Evolutionary conservation across 1,284 basidiomycete genomes (phyloP).

Genomic region (Thecaphora thlaspeos): DNA sequence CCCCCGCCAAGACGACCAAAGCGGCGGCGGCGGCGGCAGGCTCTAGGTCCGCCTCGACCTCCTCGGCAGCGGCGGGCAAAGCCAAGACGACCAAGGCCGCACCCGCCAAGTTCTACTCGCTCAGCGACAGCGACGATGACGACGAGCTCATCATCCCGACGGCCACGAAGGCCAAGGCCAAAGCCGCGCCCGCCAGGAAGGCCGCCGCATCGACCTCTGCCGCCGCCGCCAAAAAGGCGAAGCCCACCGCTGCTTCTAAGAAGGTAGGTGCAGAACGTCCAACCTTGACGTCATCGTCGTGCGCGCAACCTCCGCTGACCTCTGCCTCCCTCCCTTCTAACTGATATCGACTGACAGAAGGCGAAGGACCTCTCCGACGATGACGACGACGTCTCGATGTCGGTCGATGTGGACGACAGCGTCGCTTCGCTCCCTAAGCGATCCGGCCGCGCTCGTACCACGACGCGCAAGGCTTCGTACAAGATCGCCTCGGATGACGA

Average conservation of each 20-base stretch:
- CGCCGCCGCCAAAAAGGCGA: slow-evolving; percentile 1
- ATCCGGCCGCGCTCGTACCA: slow-evolving; percentile 14
- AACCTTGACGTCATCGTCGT: not conserved
- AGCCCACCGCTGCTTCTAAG: slow-evolving; percentile 16
- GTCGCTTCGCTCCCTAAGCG: slow-evolving; percentile 9
- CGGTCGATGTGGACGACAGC: slow-evolving; percentile 13
- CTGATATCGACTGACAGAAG: slow-evolving; percentile 3
- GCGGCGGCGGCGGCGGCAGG: slow-evolving; percentile 14
- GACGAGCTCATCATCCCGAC: slow-evolving; percentile 19
- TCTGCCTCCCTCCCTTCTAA: too few species aligned
- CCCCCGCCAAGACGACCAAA: slow-evolving; percentile 9
- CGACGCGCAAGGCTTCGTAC: slow-evolving; percentile 25
- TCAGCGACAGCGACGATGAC: slow-evolving; percentile 27
- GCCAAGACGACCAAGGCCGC: slow-evolving; percentile 16
- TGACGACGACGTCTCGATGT: slow-evolving; percentile 15
- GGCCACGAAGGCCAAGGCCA: slow-evolving; percentile 14
- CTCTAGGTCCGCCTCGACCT: not conserved
- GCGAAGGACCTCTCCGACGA: slow-evolving; percentile 7
- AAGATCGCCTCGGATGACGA: slow-evolving; percentile 26
- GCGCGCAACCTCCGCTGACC: not conserved
- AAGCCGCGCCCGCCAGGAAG: not conserved
- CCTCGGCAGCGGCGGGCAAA: not conserved
- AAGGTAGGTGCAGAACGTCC: slow-evolving; percentile 1
- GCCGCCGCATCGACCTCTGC: not conserved
- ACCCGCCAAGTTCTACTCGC: slow-evolving; percentile 19